Conservation (phyloP, 2,329 filamentous ascomycete genomes). For the Pseudogymnoascus sp. region DNA sequence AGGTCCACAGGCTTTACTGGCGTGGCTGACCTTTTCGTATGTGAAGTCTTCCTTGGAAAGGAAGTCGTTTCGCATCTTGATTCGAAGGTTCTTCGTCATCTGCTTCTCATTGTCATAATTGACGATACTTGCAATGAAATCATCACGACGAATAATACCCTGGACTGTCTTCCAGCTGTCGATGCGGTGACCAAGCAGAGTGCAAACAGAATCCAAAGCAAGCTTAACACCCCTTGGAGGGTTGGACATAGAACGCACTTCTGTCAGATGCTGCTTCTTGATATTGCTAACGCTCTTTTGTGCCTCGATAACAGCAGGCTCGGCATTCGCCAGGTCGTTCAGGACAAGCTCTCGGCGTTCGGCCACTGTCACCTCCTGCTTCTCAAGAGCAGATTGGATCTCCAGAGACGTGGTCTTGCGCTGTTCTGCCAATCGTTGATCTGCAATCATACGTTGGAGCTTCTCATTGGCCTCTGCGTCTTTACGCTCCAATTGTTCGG, state of each 20-base stretch:
- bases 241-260: constrained; percentile 94
- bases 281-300: constrained; percentile 97
- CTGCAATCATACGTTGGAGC: constrained; percentile 90
- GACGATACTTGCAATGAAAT: constrained; percentile 97
- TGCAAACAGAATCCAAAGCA: constrained; percentile 93
- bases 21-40: constrained; percentile 90
- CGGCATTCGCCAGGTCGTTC: constrained; percentile 79
- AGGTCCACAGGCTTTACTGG: constrained; percentile 93
- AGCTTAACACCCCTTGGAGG: constrained; percentile 86
- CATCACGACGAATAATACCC: constrained; percentile 79
- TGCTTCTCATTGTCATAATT: constrained; percentile 92
- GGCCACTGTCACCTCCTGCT: constrained; percentile 83
- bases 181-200: constrained; percentile 82
- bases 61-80: constrained; percentile 89
- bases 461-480: constrained; percentile 96
- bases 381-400: constrained; percentile 78
- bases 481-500: constrained; percentile 85
- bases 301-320: constrained; percentile 87
- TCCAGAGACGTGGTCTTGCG: constrained; percentile 81
- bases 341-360: constrained; percentile 76
- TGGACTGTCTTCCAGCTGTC: constrained; percentile 89
- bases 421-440: constrained; percentile 90
- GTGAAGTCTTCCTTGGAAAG: constrained; percentile 92
- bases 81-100: constrained; percentile 77
- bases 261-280: constrained; percentile 92